Base-by-base conservation (phyloP, 2,329 filamentous ascomycete genomes). In the Verticillium albo-atrum region DNA sequence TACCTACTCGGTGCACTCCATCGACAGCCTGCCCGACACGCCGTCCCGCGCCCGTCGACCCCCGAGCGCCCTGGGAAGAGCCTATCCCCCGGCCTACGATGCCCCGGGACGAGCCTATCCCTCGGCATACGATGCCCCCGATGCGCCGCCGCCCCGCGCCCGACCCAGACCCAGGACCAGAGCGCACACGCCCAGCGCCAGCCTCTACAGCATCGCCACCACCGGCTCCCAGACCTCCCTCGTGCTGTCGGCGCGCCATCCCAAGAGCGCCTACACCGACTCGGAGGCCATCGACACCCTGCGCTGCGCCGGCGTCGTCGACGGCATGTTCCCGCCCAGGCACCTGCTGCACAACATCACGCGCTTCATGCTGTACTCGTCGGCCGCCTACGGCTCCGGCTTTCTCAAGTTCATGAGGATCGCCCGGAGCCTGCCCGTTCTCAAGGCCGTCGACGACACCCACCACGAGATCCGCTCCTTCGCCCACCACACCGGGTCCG, bases 391-490 rank as follows among this genome's bases (percentile, higher is more conserved):
- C 59, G 86, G 87, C 0, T 84, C 84, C 0, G 80, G 80, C 53
- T 89, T 89, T 61, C 76, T 89, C 54, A 82, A 83, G 58, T 76
- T 88, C 25, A 79, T 89, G 75, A 85, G 86, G 2, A 87, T 89
- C 28, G 79, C 78, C 0, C 81, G 82, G 63, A 71, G 82, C 53
- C 72, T 81, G 69, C 75, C 80, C 2, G 68, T 74, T 2, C 59
- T 78, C 12, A 52, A 60, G 28, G 72, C 73, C 17, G 68, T 75
- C 58, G 77, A 82, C 61, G 77, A 78, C 56, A 81, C 78, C 1
- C 85, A 89, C 66, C 75, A 80, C 57, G 85, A 89, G 65, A 78
- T 89, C 30, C 80, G 84, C 5, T 85, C 84, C 3, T 89, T 89
- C 66, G 84, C 84, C 1, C 81, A 82, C 54, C 86, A 89, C 67